Evolutionary conservation across 768 basidiomycete genomes (phyloP).

Genomic region (Clitopilus passeckerianus): DNA sequence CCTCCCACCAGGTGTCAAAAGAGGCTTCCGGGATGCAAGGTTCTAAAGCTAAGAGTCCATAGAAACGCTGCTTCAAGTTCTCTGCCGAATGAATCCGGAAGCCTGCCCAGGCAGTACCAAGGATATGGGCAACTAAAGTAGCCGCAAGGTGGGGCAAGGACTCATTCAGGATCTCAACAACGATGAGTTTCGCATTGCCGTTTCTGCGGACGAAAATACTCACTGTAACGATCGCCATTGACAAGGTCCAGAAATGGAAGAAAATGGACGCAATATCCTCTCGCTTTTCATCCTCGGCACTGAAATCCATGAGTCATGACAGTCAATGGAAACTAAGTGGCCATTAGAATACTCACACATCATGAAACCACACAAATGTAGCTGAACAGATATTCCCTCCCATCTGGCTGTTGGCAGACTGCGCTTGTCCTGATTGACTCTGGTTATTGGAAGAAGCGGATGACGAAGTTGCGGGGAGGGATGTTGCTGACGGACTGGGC

Average conservation of each 20-base stretch:
- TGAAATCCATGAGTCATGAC: conserved; percentile 7
- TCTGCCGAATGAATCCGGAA: conserved; percentile 33
- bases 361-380: conserved; percentile 40
- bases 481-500: neutral
- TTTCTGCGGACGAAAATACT: conserved; percentile 7
- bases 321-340: neutral
- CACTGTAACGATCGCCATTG: conserved; percentile 41
- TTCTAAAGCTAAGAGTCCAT: conserved; percentile 25
- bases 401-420: neutral
- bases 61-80: conserved; percentile 25
- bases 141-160: conserved; percentile 49
- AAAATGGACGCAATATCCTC: conserved; percentile 43
- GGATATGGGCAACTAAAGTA: conserved; percentile 37
- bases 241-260: conserved; percentile 45
- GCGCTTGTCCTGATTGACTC: neutral
- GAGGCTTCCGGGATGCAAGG: conserved; percentile 36
- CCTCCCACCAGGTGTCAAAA: conserved; percentile 38
- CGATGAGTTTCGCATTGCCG: neutral
- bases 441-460: neutral
- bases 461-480: neutral
- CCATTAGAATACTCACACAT: conserved; percentile 28
- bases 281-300: conserved; percentile 33
- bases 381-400: conserved; percentile 27
- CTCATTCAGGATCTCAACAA: conserved; percentile 39
- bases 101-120: conserved; percentile 43